Conservation (phyloP, 108 stramenopile species). For the Stephanodiscus triporus region DNA sequence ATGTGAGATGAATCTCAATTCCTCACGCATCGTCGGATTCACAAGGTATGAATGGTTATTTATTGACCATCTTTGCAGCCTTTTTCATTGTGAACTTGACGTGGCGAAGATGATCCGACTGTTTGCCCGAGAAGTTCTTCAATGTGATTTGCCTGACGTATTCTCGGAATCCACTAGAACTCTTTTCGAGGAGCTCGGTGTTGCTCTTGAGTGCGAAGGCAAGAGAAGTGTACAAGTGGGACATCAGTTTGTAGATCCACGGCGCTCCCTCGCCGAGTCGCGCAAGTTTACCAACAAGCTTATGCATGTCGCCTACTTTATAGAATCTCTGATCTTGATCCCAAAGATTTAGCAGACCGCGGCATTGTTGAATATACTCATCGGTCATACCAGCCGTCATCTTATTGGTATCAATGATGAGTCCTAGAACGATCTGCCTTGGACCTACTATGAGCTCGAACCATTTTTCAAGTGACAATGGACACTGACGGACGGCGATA, state of each 20-base stretch:
- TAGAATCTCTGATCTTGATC: background rate
- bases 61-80: conserved; percentile 1
- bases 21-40: conserved; percentile 12
- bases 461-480: too few relatives aligned
- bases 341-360: too few relatives aligned
- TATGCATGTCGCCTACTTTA: conserved; percentile 6
- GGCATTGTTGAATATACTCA: too few relatives aligned
- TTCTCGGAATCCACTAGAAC: background rate
- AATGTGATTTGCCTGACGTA: too few relatives aligned
- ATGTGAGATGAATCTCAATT: conserved; percentile 10
- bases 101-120: background rate
- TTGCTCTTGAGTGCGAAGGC: conserved; percentile 19
- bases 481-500: too few relatives aligned
- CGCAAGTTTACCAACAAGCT: conserved; percentile 5
- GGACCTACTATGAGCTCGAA: too few relatives aligned
- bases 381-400: too few relatives aligned
- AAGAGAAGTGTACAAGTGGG: conserved; percentile 23
- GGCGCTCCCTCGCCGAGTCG: conserved; percentile 2
- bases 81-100: conserved; percentile 2
- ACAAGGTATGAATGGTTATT: background rate
- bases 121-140: background rate
- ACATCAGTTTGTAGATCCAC: conserved; percentile 20
- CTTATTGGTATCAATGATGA: too few relatives aligned
- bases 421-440: too few relatives aligned
- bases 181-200: background rate